These are phyloP conservation scores for Torulaspora franciscae DNA, from an alignment of 805 yeast genomes.

Conservation along the genomic window DNA sequence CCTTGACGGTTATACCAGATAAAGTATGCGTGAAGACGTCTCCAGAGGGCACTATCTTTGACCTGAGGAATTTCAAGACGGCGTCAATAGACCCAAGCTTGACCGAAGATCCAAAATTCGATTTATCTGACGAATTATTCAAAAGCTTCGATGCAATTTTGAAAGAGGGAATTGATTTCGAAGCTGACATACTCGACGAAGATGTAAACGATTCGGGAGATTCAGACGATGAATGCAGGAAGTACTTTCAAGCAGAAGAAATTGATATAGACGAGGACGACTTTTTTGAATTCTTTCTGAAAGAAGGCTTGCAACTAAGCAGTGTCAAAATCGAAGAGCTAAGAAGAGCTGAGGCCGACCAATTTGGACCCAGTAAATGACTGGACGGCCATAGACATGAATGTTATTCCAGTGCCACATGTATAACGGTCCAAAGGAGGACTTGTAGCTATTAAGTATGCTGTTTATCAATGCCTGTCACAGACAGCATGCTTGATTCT, in stretches of 20 bases:
- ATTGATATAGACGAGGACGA: constrained; percentile 60
- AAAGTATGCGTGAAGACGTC: not conserved
- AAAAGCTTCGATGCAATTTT: constrained; percentile 11
- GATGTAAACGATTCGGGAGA: constrained; percentile 19
- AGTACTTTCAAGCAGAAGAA: constrained; percentile 34
- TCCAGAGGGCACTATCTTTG: not conserved
- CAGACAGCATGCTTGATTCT: not conserved
- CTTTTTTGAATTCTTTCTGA: constrained; percentile 58
- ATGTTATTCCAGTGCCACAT: no score
- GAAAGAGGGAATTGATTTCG: constrained; percentile 1
- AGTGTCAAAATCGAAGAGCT: constrained; percentile 43
- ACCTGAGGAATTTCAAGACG: not conserved
- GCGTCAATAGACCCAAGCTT: not conserved
- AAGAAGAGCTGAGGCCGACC: constrained; percentile 1
- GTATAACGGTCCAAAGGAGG: not conserved
- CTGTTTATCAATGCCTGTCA: not conserved
- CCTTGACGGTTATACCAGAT: constrained; percentile 1
- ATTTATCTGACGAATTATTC: constrained; percentile 15
- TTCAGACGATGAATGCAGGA: constrained; percentile 26
- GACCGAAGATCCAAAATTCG: not conserved
- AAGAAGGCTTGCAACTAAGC: constrained; percentile 48
- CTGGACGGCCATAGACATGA: not conserved
- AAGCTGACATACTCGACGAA: not conserved
- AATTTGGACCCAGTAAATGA: not conserved
- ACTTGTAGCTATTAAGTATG: not conserved